A percentile compares a stretch with the other conserved stretches of the same genome.
phyloP scores from a whole-genome alignment of 148 eudicot species.

The Vaccinium darrowii region DNA sequence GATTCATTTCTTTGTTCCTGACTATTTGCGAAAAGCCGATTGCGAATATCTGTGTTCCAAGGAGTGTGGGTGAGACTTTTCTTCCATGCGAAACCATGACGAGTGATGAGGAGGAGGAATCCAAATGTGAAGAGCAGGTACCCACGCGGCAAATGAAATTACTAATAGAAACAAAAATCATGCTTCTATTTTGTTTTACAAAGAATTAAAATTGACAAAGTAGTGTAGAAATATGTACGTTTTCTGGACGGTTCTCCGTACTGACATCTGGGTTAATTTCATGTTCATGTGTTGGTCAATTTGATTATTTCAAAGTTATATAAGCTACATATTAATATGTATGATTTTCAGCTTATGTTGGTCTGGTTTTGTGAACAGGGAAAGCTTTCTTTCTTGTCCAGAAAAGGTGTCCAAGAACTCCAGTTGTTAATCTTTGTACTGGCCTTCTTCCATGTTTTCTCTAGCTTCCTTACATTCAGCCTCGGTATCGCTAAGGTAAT shows the following conservation, averaged over 20 bases:
- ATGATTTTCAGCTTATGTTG: neutral
- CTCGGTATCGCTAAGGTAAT: conserved; percentile 39
- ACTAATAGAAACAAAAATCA: neutral
- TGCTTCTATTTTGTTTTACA: neutral
- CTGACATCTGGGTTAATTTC: neutral
- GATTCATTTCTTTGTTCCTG: conserved; percentile 43
- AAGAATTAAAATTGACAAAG: neutral
- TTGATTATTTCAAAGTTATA: neutral
- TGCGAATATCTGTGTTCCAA: conserved; percentile 37
- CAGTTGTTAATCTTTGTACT: conserved; percentile 30
- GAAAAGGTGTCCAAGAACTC: conserved; percentile 40
- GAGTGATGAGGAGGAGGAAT: conserved; percentile 27
- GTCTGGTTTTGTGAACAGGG: conserved; percentile 25
- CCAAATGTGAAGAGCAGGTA: conserved; percentile 41
- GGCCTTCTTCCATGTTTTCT: conserved; percentile 20
- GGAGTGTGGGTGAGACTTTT: conserved; percentile 26
- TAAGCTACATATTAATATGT: neutral
- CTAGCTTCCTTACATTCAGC: conserved; percentile 17
- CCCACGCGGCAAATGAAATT: neutral
- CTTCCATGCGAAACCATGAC: conserved; percentile 32
- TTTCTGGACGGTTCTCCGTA: neutral
- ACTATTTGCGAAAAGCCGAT: conserved; percentile 27
- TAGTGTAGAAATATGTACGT: neutral
- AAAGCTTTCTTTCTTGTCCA: conserved; percentile 39
- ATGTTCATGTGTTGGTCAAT: neutral